These are phyloP conservation scores for Lactifluus volemus DNA, from an alignment of 768 basidiomycete genomes.

Conservation along the genomic window DNA sequence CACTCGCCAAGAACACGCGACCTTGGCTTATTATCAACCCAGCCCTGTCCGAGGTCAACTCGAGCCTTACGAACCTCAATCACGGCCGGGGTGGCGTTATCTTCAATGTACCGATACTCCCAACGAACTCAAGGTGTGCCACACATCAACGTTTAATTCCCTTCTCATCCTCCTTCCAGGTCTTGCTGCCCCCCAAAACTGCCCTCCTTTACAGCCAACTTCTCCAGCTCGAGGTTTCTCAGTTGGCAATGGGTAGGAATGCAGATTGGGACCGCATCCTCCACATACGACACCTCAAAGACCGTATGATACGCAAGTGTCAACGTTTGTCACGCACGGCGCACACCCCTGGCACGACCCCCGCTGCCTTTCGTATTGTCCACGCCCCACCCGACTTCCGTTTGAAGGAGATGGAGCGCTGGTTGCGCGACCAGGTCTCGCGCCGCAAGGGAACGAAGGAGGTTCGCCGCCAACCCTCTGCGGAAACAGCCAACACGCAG, in stretches of 20 bases:
- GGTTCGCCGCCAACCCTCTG: slow-evolving; percentile 30
- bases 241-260: slow-evolving; percentile 47
- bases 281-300: slow-evolving; percentile 70
- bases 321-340: slow-evolving; percentile 49
- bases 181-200: slow-evolving; percentile 60
- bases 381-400: slow-evolving; percentile 66
- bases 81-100: slow-evolving; percentile 57
- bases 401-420: slow-evolving; percentile 71
- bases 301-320: slow-evolving; percentile 76
- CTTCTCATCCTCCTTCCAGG: slow-evolving; percentile 32
- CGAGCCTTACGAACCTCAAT: slow-evolving; percentile 48
- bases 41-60: slow-evolving; percentile 70
- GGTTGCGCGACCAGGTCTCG: slow-evolving; percentile 48
- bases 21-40: slow-evolving; percentile 46
- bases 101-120: slow-evolving; percentile 71
- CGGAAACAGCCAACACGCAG: slow-evolving; percentile 23
- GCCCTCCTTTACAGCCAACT: slow-evolving; percentile 58
- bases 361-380: slow-evolving; percentile 51
- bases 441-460: slow-evolving; percentile 15
- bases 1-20: slow-evolving; percentile 1
- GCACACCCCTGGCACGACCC: slow-evolving; percentile 28
- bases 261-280: slow-evolving; percentile 63
- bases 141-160: not conserved
- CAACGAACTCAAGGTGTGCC: slow-evolving; percentile 58
- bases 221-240: slow-evolving; percentile 49